Conservation (phyloP, 352 stramenopile genomes). For the Pelagophyceae sp. region DNA sequence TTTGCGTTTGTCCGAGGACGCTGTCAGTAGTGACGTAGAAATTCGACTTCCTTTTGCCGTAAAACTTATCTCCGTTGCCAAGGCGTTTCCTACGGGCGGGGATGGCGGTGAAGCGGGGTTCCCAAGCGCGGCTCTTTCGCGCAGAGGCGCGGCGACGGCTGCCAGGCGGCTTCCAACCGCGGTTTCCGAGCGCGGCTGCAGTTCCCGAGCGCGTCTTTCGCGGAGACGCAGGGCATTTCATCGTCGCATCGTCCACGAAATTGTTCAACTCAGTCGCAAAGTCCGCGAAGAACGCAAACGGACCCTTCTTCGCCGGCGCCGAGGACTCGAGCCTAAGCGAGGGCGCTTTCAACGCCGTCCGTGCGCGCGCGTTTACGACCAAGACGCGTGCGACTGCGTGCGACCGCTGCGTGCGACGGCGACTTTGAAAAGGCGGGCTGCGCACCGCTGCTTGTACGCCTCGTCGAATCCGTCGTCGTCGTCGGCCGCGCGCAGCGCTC, state of each 20-base stretch:
- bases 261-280: not conserved
- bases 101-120: not conserved
- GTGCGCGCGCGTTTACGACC: no score
- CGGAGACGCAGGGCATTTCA: not conserved
- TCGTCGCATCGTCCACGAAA: conserved; percentile 14
- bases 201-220: not conserved
- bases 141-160: not conserved
- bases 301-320: not conserved
- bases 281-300: not conserved
- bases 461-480: no score
- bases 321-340: no score
- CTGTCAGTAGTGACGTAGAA: not conserved
- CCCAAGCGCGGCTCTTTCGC: not conserved
- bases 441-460: no score
- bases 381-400: no score
- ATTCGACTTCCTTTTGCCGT: conserved; percentile 13
- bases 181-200: no score
- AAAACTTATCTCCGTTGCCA: conserved; percentile 14
- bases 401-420: no score
- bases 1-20: not conserved
- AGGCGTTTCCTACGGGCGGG: not conserved
- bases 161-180: not conserved
- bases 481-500: no score
- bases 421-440: no score
- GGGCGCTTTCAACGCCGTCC: no score